Evolutionary conservation across 768 basidiomycete genomes (phyloP).

Genomic region (Heimioporus sp.): DNA sequence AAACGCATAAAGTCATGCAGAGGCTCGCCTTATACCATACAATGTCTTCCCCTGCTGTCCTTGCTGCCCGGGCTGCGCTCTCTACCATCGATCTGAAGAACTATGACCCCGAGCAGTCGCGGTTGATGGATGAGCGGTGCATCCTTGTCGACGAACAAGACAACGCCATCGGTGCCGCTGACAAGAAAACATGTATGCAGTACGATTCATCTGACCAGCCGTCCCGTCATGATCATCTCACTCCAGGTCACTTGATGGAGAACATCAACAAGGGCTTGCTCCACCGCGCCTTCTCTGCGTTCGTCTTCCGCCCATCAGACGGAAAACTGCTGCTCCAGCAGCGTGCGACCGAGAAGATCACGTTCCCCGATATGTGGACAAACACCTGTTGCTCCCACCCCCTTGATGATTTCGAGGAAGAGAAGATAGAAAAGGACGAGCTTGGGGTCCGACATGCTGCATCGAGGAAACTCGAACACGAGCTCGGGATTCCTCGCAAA

Average conservation of each 20-base stretch:
- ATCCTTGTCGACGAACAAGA: slow-evolving; percentile 91
- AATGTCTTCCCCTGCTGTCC: slow-evolving; percentile 61
- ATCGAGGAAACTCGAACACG: slow-evolving; percentile 92
- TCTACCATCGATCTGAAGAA: slow-evolving; percentile 73
- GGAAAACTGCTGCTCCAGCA: slow-evolving; percentile 93
- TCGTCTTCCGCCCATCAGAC: slow-evolving; percentile 92
- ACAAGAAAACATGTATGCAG: slow-evolving; percentile 92
- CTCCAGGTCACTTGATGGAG: slow-evolving; percentile 87
- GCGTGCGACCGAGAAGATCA: slow-evolving; percentile 97
- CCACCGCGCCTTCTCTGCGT: slow-evolving; percentile 97
- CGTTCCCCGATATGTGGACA: slow-evolving; percentile 99
- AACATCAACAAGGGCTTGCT: slow-evolving; percentile 93
- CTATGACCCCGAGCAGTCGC: slow-evolving; percentile 92
- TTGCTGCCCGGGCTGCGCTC: slow-evolving; percentile 61
- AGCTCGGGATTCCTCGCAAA: slow-evolving; percentile 82
- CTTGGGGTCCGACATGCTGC: slow-evolving; percentile 88
- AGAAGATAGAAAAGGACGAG: slow-evolving; percentile 75
- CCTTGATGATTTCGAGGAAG: slow-evolving; percentile 84
- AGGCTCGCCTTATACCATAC: slow-evolving; percentile 7
- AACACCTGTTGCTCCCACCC: slow-evolving; percentile 99
- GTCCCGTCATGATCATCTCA: not conserved
- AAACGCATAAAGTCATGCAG: slow-evolving; percentile 5
- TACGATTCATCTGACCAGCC: slow-evolving; percentile 11
- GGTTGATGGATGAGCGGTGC: slow-evolving; percentile 94
- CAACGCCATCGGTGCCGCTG: slow-evolving; percentile 76